Evolutionary conservation across 2,329 filamentous ascomycete species (phyloP).

Genomic region (Anthostomella pinea): DNA sequence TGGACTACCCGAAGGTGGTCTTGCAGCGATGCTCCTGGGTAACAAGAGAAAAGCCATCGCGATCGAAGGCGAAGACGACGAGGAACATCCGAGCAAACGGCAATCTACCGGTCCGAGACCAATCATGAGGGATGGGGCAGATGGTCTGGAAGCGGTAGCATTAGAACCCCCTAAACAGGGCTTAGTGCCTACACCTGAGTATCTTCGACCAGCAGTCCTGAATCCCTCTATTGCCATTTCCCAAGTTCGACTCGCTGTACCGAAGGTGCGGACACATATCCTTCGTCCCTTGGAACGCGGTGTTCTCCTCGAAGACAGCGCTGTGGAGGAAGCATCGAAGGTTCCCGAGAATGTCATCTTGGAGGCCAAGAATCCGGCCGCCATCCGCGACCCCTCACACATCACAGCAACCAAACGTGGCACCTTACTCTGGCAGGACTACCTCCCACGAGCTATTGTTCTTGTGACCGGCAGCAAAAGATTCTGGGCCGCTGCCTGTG

Average conservation of each 20-base stretch:
- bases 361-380: slow-evolving; percentile 82
- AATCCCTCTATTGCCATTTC: slow-evolving; percentile 80
- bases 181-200: slow-evolving; percentile 71
- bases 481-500: slow-evolving; percentile 90
- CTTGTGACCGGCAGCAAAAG: slow-evolving; percentile 85
- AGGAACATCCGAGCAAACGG: slow-evolving; percentile 51
- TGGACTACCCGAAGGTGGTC: slow-evolving; percentile 83
- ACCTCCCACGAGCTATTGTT: slow-evolving; percentile 80
- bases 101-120: slow-evolving; percentile 65
- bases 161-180: slow-evolving; percentile 58
- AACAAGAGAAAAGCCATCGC: slow-evolving; percentile 84
- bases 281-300: slow-evolving; percentile 74
- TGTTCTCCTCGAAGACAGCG: slow-evolving; percentile 50
- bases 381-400: slow-evolving; percentile 75
- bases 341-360: slow-evolving; percentile 70
- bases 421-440: slow-evolving; percentile 88
- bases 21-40: slow-evolving; percentile 81
- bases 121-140: slow-evolving; percentile 71
- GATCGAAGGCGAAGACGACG: slow-evolving; percentile 74
- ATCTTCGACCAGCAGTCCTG: slow-evolving; percentile 80
- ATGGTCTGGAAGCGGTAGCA: slow-evolving; percentile 76
- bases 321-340: slow-evolving; percentile 60
- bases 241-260: slow-evolving; percentile 82
- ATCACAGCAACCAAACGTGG: slow-evolving; percentile 80
- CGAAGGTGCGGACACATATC: slow-evolving; percentile 80